Conservation (phyloP, 768 basidiomycete genomes). For the Butyriboletus loyo region DNA sequence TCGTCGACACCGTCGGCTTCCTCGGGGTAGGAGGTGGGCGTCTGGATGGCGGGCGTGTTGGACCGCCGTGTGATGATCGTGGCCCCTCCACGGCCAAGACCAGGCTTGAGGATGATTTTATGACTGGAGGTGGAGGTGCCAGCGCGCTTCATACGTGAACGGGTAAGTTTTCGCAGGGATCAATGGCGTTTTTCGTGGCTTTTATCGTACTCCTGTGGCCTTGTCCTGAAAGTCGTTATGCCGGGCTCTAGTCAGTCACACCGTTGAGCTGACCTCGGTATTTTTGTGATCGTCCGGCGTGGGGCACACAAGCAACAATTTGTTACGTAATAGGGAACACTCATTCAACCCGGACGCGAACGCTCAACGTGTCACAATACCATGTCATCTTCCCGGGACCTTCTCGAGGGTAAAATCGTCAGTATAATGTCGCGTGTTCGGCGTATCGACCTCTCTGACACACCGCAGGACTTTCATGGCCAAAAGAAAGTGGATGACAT, state of each 20-base stretch:
- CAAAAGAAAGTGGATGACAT: slow-evolving; percentile 27
- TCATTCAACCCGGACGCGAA: not conserved
- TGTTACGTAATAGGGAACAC: slow-evolving; percentile 15
- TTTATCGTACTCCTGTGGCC: not conserved
- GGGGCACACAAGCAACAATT: not conserved
- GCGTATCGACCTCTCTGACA: slow-evolving; percentile 1
- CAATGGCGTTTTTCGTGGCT: not conserved
- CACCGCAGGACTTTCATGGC: slow-evolving; percentile 30
- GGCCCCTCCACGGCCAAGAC: slow-evolving; percentile 26
- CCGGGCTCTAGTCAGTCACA: not conserved
- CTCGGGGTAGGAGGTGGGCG: slow-evolving; percentile 17
- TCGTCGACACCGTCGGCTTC: slow-evolving; percentile 24
- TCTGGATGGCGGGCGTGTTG: slow-evolving; percentile 18
- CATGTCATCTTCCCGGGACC: slow-evolving; percentile 25
- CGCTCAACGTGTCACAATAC: slow-evolving; percentile 8
- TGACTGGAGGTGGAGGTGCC: slow-evolving; percentile 21
- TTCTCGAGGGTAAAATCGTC: slow-evolving; percentile 32
- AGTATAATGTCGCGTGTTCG: not conserved
- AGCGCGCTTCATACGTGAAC: slow-evolving; percentile 21
- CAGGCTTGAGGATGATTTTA: slow-evolving; percentile 44
- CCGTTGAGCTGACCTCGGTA: not conserved
- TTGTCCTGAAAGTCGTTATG: not conserved
- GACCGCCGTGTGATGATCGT: slow-evolving; percentile 27
- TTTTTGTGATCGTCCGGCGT: not conserved
- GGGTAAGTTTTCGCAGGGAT: not conserved